phyloP scores from a whole-genome alignment of 768 basidiomycete genomes.

The Suillus ampliporus region DNA sequence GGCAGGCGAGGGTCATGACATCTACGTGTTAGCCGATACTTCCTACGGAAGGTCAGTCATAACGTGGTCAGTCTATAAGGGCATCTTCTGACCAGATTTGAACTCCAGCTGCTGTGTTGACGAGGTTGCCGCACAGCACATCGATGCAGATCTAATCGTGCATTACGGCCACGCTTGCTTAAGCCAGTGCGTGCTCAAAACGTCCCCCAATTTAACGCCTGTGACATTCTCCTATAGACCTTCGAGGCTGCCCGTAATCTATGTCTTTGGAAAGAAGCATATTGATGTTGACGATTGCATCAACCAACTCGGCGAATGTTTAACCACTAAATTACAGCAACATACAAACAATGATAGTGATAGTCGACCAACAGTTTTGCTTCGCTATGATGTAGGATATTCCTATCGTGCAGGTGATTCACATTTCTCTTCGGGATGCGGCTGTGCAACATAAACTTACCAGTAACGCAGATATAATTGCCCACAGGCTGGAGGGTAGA shows the following conservation, averaged over 20 bases:
- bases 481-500: neutral
- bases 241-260: conserved; percentile 86
- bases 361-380: conserved; percentile 44
- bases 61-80: neutral
- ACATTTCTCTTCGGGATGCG: neutral
- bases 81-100: conserved; percentile 10
- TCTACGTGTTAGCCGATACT: conserved; percentile 95
- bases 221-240: conserved; percentile 55
- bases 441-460: neutral
- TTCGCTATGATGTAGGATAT: conserved; percentile 83
- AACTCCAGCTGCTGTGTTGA: conserved; percentile 87
- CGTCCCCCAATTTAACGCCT: neutral
- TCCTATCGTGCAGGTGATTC: conserved; percentile 64
- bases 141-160: conserved; percentile 88
- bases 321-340: conserved; percentile 26
- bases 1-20: conserved; percentile 53
- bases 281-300: conserved; percentile 64
- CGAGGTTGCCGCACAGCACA: conserved; percentile 93
- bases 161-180: conserved; percentile 98
- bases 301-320: conserved; percentile 42
- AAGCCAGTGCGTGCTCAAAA: conserved; percentile 68
- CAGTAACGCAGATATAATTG: neutral
- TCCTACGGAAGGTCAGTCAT: conserved; percentile 90
- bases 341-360: neutral
- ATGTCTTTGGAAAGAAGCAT: conserved; percentile 82